A percentile compares a stretch with the other conserved stretches of the same genome.
phyloP scores from a whole-genome alignment of 768 basidiomycete species.

The Panaeolus papilionaceus region DNA sequence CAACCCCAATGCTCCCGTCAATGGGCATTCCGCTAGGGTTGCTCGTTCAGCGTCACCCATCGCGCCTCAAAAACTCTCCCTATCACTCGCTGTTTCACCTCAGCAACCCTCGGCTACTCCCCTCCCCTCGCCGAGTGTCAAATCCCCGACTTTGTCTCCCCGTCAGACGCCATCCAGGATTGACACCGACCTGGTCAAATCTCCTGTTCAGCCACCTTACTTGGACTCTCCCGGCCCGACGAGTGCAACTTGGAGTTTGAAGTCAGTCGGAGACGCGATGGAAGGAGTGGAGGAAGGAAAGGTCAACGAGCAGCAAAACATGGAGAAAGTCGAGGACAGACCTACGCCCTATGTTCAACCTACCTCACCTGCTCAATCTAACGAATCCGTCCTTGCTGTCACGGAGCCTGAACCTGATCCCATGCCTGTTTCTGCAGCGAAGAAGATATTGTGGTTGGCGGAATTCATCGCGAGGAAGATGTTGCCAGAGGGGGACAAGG shows the following conservation, averaged over 20 bases:
- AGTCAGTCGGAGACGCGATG: background rate
- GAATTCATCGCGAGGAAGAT: conserved; percentile 64
- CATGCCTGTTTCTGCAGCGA: conserved; percentile 29
- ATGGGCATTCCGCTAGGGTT: background rate
- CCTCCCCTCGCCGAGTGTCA: background rate
- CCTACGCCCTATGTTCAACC: background rate
- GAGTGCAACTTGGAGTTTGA: background rate
- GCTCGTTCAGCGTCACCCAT: background rate
- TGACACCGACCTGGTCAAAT: background rate
- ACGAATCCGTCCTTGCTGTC: no score
- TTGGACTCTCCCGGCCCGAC: background rate
- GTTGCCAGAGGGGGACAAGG: conserved; percentile 45
- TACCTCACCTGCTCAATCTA: no score
- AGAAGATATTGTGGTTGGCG: conserved; percentile 64
- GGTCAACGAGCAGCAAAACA: background rate
- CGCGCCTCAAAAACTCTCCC: background rate
- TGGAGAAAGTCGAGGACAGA: background rate
- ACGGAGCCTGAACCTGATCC: background rate
- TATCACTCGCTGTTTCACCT: background rate
- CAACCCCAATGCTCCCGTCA: background rate
- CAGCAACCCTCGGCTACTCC: no score
- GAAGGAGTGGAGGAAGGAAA: background rate
- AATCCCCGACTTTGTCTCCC: background rate
- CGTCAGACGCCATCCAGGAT: background rate
- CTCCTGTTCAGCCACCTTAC: background rate